Percentiles rank a stretch among this genome's conserved stretches.
These are phyloP conservation scores for Fraxinus velutina DNA, from an alignment of 305 asterid genomes.

Conservation along the genomic window DNA sequence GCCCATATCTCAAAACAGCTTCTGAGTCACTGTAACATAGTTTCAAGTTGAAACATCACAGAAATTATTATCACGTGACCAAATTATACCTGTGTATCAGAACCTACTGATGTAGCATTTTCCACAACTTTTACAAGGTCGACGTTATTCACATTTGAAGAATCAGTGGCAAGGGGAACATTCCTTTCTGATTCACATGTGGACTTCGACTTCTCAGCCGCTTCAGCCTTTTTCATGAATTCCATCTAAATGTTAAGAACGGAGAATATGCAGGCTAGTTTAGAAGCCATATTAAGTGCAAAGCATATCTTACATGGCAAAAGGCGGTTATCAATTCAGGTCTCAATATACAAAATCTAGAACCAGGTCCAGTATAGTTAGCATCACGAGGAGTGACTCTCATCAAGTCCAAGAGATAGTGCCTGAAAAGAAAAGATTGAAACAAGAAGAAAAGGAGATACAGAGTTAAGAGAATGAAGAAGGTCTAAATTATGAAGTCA, in stretches of 20 bases:
- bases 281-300: neutral
- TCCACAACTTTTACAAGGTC: conserved; percentile 32
- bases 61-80: conserved; percentile 13
- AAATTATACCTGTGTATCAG: conserved; percentile 40
- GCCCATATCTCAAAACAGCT: neutral
- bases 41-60: conserved; percentile 13
- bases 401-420: conserved; percentile 91
- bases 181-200: conserved; percentile 39
- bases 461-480: neutral
- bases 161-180: conserved; percentile 37
- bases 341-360: conserved; percentile 87
- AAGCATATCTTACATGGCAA: conserved; percentile 59
- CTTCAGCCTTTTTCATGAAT: conserved; percentile 51
- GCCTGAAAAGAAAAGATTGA: conserved; percentile 41
- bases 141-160: conserved; percentile 33
- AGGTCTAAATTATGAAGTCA: neutral
- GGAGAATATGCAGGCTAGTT: conserved; percentile 1
- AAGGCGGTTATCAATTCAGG: conserved; percentile 80
- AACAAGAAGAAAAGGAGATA: neutral
- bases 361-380: conserved; percentile 67
- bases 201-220: conserved; percentile 50
- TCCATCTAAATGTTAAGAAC: conserved; percentile 15
- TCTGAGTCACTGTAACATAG: neutral
- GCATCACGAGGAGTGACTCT: conserved; percentile 99
- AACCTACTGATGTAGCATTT: conserved; percentile 28